Conservation (phyloP, 75 land plant genomes). For the Selaginella moellendorffii region DNA sequence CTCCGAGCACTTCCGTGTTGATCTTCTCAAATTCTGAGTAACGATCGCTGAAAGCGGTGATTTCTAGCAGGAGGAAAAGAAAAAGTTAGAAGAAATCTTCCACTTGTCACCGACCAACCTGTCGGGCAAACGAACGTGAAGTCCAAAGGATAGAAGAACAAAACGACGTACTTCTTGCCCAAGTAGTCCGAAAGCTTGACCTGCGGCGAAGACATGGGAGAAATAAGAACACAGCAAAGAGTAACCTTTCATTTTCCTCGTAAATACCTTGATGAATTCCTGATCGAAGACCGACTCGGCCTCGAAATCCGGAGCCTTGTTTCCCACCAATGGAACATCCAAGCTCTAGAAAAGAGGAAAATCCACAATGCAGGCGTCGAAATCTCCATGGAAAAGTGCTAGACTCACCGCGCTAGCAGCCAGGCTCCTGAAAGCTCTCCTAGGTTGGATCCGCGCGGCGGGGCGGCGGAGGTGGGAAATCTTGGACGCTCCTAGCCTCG, state of each 20-base stretch:
- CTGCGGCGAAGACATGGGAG: too few species aligned
- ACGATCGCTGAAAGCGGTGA: neutral
- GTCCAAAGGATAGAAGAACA: slow-evolving; percentile 14
- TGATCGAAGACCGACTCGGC: slow-evolving; percentile 99
- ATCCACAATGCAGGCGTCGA: neutral
- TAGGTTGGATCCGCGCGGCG: slow-evolving; percentile 3
- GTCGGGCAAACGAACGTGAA: slow-evolving; percentile 16
- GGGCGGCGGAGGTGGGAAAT: slow-evolving; percentile 13
- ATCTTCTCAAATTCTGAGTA: neutral
- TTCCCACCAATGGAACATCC: slow-evolving; percentile 67
- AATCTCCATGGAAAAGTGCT: neutral
- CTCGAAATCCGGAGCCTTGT: slow-evolving; percentile 82
- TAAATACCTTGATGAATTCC: slow-evolving; percentile 75
- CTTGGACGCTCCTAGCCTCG: slow-evolving; percentile 8
- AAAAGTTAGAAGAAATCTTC: neutral
- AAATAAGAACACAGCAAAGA: too few species aligned
- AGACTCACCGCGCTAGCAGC: neutral
- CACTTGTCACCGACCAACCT: slow-evolving; percentile 4
- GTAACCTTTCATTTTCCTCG: too few species aligned
- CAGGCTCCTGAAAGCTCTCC: slow-evolving; percentile 5
- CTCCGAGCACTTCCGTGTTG: neutral
- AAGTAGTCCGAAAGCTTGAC: slow-evolving; percentile 12
- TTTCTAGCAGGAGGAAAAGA: neutral
- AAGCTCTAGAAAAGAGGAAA: slow-evolving; percentile 15
- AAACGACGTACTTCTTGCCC: slow-evolving; percentile 5